Base-by-base conservation (phyloP, 116 monocot species). In the Phalaenopsis hybrid region DNA sequence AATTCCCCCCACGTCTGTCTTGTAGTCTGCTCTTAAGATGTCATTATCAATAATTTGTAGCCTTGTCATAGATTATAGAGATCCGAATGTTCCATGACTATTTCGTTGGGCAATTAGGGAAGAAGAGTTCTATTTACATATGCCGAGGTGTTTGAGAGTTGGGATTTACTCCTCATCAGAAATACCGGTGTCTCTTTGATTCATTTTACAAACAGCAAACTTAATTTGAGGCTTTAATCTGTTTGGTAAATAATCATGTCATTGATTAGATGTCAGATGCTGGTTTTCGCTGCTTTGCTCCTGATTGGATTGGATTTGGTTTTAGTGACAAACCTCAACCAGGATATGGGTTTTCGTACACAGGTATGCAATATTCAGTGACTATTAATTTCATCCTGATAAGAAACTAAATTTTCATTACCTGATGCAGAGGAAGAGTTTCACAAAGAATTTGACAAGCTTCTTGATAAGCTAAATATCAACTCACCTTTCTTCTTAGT, bases 231-330 rank as follows among this genome's bases (percentile, higher is more conserved):
- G 13, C 44, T 75, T n/a, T 23, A n/a, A 28, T 67, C 11, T 81
- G 44, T 61, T n/a, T 83, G 65, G 58, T 89, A 68, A 55, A 17
- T 61, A 72, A 49, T 81, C 23, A 33, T 58, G 79, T 58, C 77
- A 79, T 63, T 84, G 57, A 41, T 41, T 41, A 41, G 41, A 41
- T 41, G 41, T 41, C 41, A 41, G 41, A 41, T 2, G 41, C 41
- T 41, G 41, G 41, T 41, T 41, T 41, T 81, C 98, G 93, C 79
- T 98, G 98, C 81, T 90, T 90, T 85, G 98, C 98, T 76, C 98
- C 98, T 84, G 98, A 98, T 67, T 98, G 98, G 98, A 92, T 98
- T 86, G 98, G 98, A 80, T 98, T 97, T 90, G 97, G 97, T 79
- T 98, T 98, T 81, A 98, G 98, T 77, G 98, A 98, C 77, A 98